Percentiles rank a stretch among this genome's conserved stretches.
phyloP scores from a whole-genome alignment of 2,329 filamentous ascomycete genomes.

The Aspergillus niger region DNA sequence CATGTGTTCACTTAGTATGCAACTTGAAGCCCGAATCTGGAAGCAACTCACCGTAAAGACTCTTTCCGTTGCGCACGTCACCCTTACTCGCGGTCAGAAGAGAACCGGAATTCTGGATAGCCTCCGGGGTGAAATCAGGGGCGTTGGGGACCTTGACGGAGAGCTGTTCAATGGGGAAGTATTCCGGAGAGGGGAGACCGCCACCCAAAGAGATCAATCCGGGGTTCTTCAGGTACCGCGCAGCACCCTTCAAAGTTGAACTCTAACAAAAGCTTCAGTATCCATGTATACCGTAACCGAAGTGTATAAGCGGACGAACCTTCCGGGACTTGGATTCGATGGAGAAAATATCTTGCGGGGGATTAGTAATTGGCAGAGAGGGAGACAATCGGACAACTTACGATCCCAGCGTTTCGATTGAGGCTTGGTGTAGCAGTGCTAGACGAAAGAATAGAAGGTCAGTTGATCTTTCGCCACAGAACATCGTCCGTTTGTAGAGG shows the following conservation, averaged over 20 bases:
- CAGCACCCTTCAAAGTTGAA: constrained; percentile 80
- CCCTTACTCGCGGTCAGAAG: constrained; percentile 75
- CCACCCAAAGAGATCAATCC: constrained; percentile 91
- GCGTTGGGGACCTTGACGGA: constrained; percentile 70
- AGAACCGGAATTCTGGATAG: constrained; percentile 62
- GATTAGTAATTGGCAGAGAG: not conserved
- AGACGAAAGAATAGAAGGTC: constrained; percentile 16
- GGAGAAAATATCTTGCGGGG: constrained; percentile 56
- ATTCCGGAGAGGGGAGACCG: constrained; percentile 82
- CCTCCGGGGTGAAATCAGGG: constrained; percentile 70
- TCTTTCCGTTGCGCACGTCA: constrained; percentile 68
- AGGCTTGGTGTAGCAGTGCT: constrained; percentile 61
- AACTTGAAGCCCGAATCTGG: no score
- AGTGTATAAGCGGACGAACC: constrained; percentile 26
- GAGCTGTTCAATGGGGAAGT: constrained; percentile 87
- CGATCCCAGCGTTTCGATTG: constrained; percentile 82
- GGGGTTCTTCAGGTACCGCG: constrained; percentile 74
- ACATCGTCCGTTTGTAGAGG: not conserved
- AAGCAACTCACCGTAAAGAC: constrained; percentile 48
- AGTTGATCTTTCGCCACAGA: constrained; percentile 18
- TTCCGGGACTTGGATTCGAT: constrained; percentile 60
- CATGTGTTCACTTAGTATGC: not conserved
- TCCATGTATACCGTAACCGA: not conserved
- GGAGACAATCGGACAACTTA: constrained; percentile 51
- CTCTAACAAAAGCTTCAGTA: constrained; percentile 44